Percentiles rank a stretch among this genome's conserved stretches.
phyloP scores from a whole-genome alignment of 805 yeast species.

The Nakazawaea anatomiae region DNA sequence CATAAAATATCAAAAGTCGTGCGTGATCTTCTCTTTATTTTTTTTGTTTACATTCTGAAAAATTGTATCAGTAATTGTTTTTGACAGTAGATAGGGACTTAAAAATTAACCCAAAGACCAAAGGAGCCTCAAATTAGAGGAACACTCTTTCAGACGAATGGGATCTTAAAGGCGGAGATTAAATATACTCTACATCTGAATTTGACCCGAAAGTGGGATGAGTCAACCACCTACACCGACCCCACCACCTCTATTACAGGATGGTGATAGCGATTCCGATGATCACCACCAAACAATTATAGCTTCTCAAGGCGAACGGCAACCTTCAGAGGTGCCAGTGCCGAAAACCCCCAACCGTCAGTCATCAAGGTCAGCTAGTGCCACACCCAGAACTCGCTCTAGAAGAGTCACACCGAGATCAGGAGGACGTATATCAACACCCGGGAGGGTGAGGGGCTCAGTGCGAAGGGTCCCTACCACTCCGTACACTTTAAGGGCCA shows the following conservation, averaged over 20 bases:
- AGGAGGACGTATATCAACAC: constrained; percentile 10
- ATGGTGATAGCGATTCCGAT: constrained; percentile 4
- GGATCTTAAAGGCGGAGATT: no score
- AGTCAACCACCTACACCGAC: constrained; percentile 5
- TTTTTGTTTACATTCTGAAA: no score
- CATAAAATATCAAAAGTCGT: no score
- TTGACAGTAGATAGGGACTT: no score
- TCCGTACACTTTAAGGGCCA: constrained; percentile 24
- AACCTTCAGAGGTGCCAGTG: constrained; percentile 2
- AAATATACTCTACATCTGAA: no score
- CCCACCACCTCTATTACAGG: neutral
- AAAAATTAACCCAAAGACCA: no score
- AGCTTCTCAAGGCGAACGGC: neutral
- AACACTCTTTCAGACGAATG: no score
- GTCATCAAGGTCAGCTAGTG: neutral
- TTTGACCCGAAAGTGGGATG: neutral
- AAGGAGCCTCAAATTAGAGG: no score
- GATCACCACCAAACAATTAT: constrained; percentile 5
- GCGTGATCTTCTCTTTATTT: no score
- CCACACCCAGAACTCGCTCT: constrained; percentile 8
- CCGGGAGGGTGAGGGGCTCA: constrained; percentile 13
- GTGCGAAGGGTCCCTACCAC: constrained; percentile 23
- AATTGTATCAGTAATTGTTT: no score
- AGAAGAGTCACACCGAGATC: constrained; percentile 12
- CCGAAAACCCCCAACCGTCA: constrained; percentile 12